phyloP scores from a whole-genome alignment of 345 rosid genomes.

The Gossypium bickii region DNA sequence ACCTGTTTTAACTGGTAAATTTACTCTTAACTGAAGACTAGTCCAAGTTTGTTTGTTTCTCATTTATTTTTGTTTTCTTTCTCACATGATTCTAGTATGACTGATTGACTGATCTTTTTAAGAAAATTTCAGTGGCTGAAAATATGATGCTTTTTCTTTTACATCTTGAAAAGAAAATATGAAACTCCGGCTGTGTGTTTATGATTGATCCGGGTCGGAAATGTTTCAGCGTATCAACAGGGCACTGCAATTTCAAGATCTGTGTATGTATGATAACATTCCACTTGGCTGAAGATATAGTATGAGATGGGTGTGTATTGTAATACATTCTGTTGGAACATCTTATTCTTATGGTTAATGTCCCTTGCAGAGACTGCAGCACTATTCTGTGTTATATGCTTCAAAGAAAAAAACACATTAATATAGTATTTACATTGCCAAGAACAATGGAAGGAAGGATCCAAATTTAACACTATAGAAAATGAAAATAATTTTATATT shows the following conservation, averaged over 20 bases:
- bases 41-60: not conserved
- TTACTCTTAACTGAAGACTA: not conserved
- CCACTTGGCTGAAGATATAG: not conserved
- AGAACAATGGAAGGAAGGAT: not conserved
- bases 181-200: not conserved
- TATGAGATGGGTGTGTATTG: not conserved
- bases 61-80: not conserved
- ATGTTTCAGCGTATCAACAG: slow-evolving; percentile 1
- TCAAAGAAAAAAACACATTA: not conserved
- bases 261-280: not conserved
- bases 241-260: not conserved
- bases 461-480: not conserved
- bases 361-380: not conserved
- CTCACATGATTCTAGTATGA: not conserved
- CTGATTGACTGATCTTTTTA: not conserved
- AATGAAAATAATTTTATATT: not conserved
- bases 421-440: not conserved
- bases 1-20: slow-evolving; percentile 21
- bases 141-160: not conserved
- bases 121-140: not conserved
- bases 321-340: not conserved
- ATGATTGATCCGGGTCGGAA: not conserved
- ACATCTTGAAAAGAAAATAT: not conserved
- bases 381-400: not conserved
- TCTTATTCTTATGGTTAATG: not conserved